Conservation (phyloP, 2,329 filamentous ascomycete genomes). For the Exophiala spinifera region DNA sequence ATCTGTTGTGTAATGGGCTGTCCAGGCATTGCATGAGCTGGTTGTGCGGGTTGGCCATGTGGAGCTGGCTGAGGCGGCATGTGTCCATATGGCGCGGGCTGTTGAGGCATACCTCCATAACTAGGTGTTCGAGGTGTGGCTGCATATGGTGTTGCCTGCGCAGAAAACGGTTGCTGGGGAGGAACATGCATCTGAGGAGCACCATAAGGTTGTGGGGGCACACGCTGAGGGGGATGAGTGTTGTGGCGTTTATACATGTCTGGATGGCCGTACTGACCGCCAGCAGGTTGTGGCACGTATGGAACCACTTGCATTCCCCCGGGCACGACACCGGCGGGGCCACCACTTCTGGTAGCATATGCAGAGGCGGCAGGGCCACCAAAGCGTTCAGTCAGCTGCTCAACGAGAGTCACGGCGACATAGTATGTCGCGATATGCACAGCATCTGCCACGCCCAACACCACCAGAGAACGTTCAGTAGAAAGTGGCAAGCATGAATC, state of each 20-base stretch:
- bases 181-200: constrained; percentile 70
- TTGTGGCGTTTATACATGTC: constrained; percentile 78
- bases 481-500: constrained; percentile 92
- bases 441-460: constrained; percentile 95
- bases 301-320: constrained; percentile 99
- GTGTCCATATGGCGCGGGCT: constrained; percentile 65
- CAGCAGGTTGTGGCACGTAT: constrained; percentile 88
- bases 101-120: constrained; percentile 78
- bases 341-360: constrained; percentile 91
- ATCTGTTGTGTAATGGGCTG: constrained; percentile 95
- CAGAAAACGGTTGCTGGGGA: constrained; percentile 40
- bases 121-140: constrained; percentile 66
- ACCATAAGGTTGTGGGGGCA: constrained; percentile 62
- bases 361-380: constrained; percentile 95
- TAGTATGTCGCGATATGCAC: constrained; percentile 99
- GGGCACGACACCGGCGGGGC: constrained; percentile 86
- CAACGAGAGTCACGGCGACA: constrained; percentile 93
- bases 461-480: constrained; percentile 94
- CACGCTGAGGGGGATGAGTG: constrained; percentile 67
- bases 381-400: constrained; percentile 95
- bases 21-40: constrained; percentile 67
- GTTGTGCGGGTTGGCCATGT: constrained; percentile 66
- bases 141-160: constrained; percentile 70
- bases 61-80: constrained; percentile 57
- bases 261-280: constrained; percentile 86